Base-by-base conservation (phyloP, 345 rosid genomes). In the Garcia nutans region DNA sequence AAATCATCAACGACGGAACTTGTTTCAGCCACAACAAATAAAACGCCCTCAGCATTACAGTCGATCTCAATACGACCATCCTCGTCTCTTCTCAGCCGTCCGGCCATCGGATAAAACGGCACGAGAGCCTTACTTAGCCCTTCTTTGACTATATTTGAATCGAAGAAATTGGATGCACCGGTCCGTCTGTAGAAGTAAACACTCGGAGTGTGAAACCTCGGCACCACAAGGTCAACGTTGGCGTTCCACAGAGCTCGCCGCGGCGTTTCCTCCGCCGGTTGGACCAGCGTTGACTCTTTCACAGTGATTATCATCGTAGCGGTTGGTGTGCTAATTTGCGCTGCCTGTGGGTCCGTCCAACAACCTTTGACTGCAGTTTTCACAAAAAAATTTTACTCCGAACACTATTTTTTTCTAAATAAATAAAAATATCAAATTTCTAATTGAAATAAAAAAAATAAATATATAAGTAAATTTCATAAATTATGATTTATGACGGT, bases 41-140 rank as follows among this genome's bases (percentile, higher is more conserved):
- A 88, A 65, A 93, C 97, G 1, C 98, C 97, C 74, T 90, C 90
- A 5, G 82, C 98, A 76, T 95, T 89, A 80, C 98, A 95, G 55
- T 91, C 82, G 31, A 95, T 91, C 93, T 95, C 98, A 65, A 95
- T 89, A 66, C 98, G 91, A n/a, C 98, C 99, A 82, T 91, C 90
- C 8, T 94, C 78, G 55, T 97, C 89, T 55, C 92, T 85, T 16
- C 89, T 85, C 20, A 96, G 83, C 47, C 98, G 87, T 10, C 96
- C 99, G 1, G 97, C 98, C 99, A 95, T 95, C 13, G 99, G 99
- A 80, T 95, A 93, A 82, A 95, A 95, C 20, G 89, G 92, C 68
- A 93, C 89, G 7, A 95, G 86, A 6, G 92, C 94, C 89, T 86
- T 90, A 76, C 90, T 75, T 37, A 95, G 88, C 6, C 94, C 93